Evolutionary conservation across 2,329 filamentous ascomycete species (phyloP).

Genomic region (Cephalotrichum gorgonifer): DNA sequence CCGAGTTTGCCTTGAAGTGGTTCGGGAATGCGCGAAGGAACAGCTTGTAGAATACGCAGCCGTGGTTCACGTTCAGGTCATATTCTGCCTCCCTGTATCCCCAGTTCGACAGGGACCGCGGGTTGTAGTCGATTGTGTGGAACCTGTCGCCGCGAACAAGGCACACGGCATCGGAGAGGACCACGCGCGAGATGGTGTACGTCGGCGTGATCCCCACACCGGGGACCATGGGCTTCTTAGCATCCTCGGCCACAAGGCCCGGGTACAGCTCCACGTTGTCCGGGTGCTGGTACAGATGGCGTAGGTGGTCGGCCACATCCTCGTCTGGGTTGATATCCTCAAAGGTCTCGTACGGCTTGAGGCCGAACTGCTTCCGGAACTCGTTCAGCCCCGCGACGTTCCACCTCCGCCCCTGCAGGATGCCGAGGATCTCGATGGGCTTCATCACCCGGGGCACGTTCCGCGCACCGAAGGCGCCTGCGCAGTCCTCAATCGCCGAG

Average conservation of each 20-base stretch:
- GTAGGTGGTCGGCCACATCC: conserved; percentile 53
- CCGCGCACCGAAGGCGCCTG: conserved; percentile 61
- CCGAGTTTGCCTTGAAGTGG: conserved; percentile 66
- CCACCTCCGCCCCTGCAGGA: conserved; percentile 68
- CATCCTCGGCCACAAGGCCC: conserved; percentile 65
- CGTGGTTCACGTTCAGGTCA: conserved; percentile 65
- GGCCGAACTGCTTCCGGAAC: conserved; percentile 71
- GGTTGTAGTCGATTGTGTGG: conserved; percentile 69
- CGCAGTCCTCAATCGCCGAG: conserved; percentile 65
- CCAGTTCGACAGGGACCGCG: conserved; percentile 72
- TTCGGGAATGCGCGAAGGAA: conserved; percentile 67
- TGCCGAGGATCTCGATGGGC: conserved; percentile 70
- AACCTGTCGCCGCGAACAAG: conserved; percentile 69
- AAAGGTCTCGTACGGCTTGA: conserved; percentile 67
- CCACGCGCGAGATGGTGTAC: conserved; percentile 66
- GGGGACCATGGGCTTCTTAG: conserved; percentile 62
- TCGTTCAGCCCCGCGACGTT: conserved; percentile 72
- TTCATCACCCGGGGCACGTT: conserved; percentile 67
- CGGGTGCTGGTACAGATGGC: conserved; percentile 63
- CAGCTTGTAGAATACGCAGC: conserved; percentile 77
- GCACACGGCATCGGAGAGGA: conserved; percentile 69
- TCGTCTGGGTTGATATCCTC: conserved; percentile 78
- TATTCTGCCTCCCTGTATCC: conserved; percentile 67
- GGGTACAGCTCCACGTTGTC: conserved; percentile 76
- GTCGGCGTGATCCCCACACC: conserved; percentile 67